Base-by-base conservation (phyloP, 306 rosid genomes). In the Casuarina glauca region DNA sequence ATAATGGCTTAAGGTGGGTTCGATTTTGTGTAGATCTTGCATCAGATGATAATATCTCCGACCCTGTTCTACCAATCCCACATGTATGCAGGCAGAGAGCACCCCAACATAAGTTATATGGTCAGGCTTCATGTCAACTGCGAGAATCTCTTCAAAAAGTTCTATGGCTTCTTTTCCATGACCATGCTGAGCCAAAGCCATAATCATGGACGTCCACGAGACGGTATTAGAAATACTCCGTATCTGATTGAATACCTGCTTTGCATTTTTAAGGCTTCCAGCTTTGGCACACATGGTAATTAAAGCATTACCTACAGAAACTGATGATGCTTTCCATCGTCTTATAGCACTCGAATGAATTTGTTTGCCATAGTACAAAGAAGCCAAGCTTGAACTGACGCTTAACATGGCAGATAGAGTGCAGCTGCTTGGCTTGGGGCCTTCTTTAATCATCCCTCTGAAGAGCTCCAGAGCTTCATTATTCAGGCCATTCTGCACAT, bases 131-230 rank as follows among this genome's bases (percentile, higher is more conserved):
- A 89, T 67, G 76, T 89, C 86, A 60, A 79, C 79, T 66, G 79
- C 79, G 74, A 89, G 82, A 97, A 94, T 94, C 73, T 84, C 82
- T 81, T 92, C 94, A 82, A 94, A 94, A 75, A 92, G 87, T 72
- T 84, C 86, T 74, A 90, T 86, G 80, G 98, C 93, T 82, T 90
- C 93, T 57, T 89, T 86, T 79, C 97, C 98, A 4, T 87, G 86
- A 74, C 95, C 98, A 78, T 92, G 98, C 74, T 90, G 94, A 71
- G 97, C 97, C 62, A 92, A 86, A 64, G 96, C 91, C 60, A 89
- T 75, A 82, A 92, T 89, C 96, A 94, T 94, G 83, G 96, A 90
- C 72, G 93, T 89, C 98, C 97, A 90, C 69, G 97, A 86, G 70
- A 88, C 79, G 7, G 87, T 90, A 79, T 87, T 89, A 74, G 70